A percentile compares a stretch with the other conserved stretches of the same genome.
Evolutionary conservation across 2,329 filamentous ascomycete species (phyloP).

Genomic region (Coniochaeta sp.): DNA sequence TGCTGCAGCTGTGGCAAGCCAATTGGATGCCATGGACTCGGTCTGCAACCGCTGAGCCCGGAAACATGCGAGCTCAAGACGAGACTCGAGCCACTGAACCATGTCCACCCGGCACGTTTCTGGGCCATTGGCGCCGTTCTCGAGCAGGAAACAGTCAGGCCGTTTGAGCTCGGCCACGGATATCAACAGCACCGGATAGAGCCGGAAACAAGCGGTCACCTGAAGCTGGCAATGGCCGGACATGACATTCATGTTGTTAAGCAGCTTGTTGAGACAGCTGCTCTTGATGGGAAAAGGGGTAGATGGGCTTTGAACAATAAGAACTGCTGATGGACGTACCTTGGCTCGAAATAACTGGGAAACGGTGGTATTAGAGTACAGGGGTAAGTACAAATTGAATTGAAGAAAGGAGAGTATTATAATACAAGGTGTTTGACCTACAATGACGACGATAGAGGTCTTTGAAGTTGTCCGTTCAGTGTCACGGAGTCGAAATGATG

Average conservation of each 20-base stretch:
- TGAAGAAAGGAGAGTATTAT: conserved; percentile 5
- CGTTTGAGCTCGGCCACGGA: background rate
- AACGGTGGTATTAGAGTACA: conserved; percentile 9
- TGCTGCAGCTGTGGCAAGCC: background rate
- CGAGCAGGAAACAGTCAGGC: background rate
- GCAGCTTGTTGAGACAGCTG: no score
- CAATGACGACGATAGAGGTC: background rate
- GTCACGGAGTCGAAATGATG: background rate
- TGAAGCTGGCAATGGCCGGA: no score
- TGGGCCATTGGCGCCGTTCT: background rate
- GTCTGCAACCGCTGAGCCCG: background rate
- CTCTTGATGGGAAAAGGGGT: background rate
- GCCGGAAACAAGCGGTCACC: background rate
- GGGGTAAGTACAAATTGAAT: conserved; percentile 11
- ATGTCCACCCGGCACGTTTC: background rate
- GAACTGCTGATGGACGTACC: background rate
- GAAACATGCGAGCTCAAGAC: background rate
- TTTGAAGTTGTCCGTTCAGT: background rate
- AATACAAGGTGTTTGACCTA: background rate
- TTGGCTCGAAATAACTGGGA: background rate
- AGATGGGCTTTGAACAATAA: background rate
- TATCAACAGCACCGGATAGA: background rate
- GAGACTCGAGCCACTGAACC: background rate
- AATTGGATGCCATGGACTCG: background rate
- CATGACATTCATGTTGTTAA: no score